Percentiles rank a stretch among this genome's conserved stretches.
Evolutionary conservation across 78 protist species (phyloP).

Genomic region (slime mould (Dictyostelium discoideum)): DNA sequence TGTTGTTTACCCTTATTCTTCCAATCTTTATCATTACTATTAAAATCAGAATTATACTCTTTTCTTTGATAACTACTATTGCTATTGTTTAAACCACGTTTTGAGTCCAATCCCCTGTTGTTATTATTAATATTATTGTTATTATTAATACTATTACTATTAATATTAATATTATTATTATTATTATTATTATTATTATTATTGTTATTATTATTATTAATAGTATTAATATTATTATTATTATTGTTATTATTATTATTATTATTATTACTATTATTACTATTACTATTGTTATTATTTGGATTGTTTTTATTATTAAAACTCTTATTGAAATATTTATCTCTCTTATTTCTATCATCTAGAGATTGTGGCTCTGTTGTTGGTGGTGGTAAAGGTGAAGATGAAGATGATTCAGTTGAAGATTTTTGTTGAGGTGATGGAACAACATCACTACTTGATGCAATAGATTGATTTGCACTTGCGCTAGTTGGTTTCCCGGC

Average conservation of each 20-base stretch:
- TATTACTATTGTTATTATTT: not conserved
- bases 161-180: not conserved
- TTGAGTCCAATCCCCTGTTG: not conserved
- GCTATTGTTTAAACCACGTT: not conserved
- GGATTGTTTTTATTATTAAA: not conserved
- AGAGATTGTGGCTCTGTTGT: not conserved
- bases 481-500: not conserved
- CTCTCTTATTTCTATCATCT: not conserved
- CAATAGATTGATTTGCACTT: not conserved
- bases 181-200: not conserved
- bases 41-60: not conserved
- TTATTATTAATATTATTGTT: not conserved
- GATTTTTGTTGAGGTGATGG: not conserved
- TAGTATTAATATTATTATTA: too few species aligned
- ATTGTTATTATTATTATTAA: too few species aligned
- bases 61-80: not conserved
- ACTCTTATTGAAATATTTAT: not conserved
- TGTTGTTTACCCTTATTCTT: not conserved
- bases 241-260: not conserved
- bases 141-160: not conserved
- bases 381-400: not conserved
- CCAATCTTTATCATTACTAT: not conserved
- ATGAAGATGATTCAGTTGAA: not conserved
- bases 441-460: not conserved
- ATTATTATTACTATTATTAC: not conserved